A percentile compares a stretch with the other conserved stretches of the same genome.
phyloP scores from a whole-genome alignment of 2,329 filamentous ascomycete genomes.

The Corynespora cassiicola region DNA sequence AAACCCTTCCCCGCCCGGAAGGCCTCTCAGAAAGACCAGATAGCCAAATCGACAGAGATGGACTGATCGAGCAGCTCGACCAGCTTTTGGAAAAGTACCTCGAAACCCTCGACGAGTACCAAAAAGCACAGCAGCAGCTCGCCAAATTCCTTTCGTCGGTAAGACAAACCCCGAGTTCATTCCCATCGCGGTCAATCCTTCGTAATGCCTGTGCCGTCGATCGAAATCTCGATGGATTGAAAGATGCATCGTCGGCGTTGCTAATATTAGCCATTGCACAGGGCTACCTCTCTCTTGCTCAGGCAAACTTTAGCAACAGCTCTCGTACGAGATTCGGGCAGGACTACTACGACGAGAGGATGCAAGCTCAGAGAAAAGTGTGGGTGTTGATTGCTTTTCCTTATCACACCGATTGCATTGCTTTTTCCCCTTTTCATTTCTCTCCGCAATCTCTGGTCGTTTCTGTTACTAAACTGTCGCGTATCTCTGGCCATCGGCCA shows the following conservation, averaged over 20 bases:
- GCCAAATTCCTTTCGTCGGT: conserved; percentile 62
- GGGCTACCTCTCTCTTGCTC: conserved; percentile 65
- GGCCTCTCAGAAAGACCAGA: no score
- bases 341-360: conserved; percentile 76
- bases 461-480: conserved; percentile 40
- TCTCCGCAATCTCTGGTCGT: conserved; percentile 15
- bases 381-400: conserved; percentile 39
- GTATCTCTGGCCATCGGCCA: neutral
- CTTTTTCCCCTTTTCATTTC: neutral
- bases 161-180: no score
- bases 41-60: conserved; percentile 28
- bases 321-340: conserved; percentile 69
- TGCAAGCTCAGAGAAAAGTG: conserved; percentile 66
- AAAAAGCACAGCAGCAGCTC: conserved; percentile 63
- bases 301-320: conserved; percentile 76
- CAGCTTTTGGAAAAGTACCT: conserved; percentile 71
- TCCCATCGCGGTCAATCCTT: no score
- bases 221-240: neutral
- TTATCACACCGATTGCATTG: conserved; percentile 9
- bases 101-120: conserved; percentile 70
- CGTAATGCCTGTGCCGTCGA: no score
- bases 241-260: neutral
- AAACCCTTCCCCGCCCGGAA: neutral
- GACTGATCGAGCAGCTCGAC: conserved; percentile 61
- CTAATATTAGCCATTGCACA: conserved; percentile 19